Evolutionary conservation across 2,329 filamentous ascomycete species (phyloP).

Genomic region (Hypoxylon sp.): DNA sequence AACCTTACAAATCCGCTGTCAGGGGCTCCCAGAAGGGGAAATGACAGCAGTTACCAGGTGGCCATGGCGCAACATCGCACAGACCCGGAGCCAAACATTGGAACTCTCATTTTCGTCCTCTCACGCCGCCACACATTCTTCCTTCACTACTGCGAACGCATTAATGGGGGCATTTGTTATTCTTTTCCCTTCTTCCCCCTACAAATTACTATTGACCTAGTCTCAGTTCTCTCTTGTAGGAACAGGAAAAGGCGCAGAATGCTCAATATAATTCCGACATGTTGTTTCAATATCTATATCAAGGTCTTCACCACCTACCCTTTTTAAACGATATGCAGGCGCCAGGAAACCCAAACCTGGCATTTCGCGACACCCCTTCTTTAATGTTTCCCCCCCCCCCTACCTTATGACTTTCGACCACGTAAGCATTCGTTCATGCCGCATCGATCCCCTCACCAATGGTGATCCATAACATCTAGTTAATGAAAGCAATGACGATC

Average conservation of each 20-base stretch:
- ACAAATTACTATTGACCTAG: not conserved
- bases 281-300: not conserved
- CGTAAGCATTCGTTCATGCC: constrained; percentile 14
- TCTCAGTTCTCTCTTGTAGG: not conserved
- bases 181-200: not conserved
- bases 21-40: constrained; percentile 1
- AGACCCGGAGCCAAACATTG: constrained; percentile 8
- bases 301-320: constrained; percentile 10
- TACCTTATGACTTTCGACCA: constrained; percentile 7
- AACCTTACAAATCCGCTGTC: constrained; percentile 4
- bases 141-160: not conserved
- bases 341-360: constrained; percentile 9
- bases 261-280: not conserved
- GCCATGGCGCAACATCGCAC: constrained; percentile 21
- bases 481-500: constrained; percentile 17
- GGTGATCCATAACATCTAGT: constrained; percentile 14
- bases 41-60: constrained; percentile 9
- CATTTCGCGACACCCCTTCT: constrained; percentile 1
- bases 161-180: not conserved
- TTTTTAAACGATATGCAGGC: constrained; percentile 18
- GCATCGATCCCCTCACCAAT: constrained; percentile 11
- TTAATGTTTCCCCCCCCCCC: not conserved
- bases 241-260: not conserved
- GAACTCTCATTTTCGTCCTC: not conserved
- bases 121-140: not conserved